Evolutionary conservation across 192 early-diverging fungal species (phyloP).

Genomic region (Kickxella alabastrina): DNA sequence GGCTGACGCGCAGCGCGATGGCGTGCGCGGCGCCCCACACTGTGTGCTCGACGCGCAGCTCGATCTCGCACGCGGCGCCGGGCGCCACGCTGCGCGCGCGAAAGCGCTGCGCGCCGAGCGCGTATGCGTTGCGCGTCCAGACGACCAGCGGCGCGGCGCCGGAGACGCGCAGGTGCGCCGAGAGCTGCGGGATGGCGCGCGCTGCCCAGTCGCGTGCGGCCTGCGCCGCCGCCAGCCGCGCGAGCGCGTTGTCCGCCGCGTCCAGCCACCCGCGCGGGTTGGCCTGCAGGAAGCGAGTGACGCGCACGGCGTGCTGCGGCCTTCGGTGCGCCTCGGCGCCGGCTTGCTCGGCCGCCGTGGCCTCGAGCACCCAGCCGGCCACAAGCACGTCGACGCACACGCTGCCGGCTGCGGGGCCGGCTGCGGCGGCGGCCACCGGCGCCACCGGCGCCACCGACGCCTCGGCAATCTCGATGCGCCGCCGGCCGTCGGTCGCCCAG

Average conservation of each 20-base stretch:
- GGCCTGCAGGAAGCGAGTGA: conserved; percentile 32
- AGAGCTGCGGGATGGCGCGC: conserved; percentile 8
- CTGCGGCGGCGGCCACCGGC: conserved; percentile 1
- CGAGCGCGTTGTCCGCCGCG: not conserved
- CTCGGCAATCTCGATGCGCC: conserved; percentile 42
- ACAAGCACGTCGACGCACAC: conserved; percentile 34
- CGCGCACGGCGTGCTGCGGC: conserved; percentile 30
- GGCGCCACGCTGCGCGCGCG: conserved; percentile 4
- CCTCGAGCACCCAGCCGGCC: conserved; percentile 37
- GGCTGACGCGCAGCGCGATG: conserved; percentile 16
- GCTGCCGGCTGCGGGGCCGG: not conserved
- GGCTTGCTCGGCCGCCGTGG: conserved; percentile 20
- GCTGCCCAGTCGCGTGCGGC: conserved; percentile 8
- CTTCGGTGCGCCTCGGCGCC: conserved; percentile 29
- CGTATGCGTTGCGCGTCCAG: conserved; percentile 30
- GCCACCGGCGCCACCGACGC: too few species aligned
- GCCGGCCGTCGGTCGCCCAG: conserved; percentile 27
- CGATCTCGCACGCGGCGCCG: conserved; percentile 11
- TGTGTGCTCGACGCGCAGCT: conserved; percentile 46
- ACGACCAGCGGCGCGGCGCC: conserved; percentile 32
- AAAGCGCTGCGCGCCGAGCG: conserved; percentile 1
- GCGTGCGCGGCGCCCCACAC: conserved; percentile 24
- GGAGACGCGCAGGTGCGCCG: conserved; percentile 9
- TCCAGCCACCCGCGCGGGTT: conserved; percentile 44
- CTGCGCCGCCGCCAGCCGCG: conserved; percentile 1